Evolutionary conservation across 441 rosid genomes (phyloP), one percentile per base, ranked within the genome.

Genomic region (Bocquillonia castaneifolia): DNA sequence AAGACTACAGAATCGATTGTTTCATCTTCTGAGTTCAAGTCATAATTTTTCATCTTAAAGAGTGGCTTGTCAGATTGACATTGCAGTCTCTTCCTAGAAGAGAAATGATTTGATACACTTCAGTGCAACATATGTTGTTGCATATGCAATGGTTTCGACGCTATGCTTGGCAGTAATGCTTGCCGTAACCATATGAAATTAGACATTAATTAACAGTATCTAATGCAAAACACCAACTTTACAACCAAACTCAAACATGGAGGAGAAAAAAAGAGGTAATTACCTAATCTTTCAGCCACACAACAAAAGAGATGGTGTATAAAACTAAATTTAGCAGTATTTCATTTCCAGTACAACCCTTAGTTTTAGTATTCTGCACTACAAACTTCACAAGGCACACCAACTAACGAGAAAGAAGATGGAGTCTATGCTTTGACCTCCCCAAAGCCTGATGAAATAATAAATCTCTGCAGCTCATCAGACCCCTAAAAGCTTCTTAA

Each of bases 401-500:
- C 3, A 20, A 53, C 32, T 15, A 1, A 29, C 18, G 31, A 17
- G 20, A 6, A 29, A 59, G 29, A 44, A 31, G 10, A 64, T 22
- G 12, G 40, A 62, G 22, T 61, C 17, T 15, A 26, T 51, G 54
- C 69, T 69, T 59, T 56, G 36, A 44, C 23, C 48, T 25, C 37
- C 29, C 15, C 45, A 44, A 28, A 15, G 18, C 23, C 54, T 52
- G 34, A 59, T 20, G 2, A 55, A 17, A 34, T 48, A 9, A 36
- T 15, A 47, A 56, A 68, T 40, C 69, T 34, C 60, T 54, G 55
- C 26, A 45, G 10, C 32, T 78, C 63, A 75, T 18, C 58, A 28
- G 20, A 75, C 44, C 50, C 71, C 82, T 84, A 86, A 61, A 47
- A 88, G 83, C 81, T 84, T 82, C 82, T 77, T 82, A 23, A 90